These are phyloP conservation scores for Auricularia auricula-judae DNA, from an alignment of 768 basidiomycete species.

Conservation along the genomic window DNA sequence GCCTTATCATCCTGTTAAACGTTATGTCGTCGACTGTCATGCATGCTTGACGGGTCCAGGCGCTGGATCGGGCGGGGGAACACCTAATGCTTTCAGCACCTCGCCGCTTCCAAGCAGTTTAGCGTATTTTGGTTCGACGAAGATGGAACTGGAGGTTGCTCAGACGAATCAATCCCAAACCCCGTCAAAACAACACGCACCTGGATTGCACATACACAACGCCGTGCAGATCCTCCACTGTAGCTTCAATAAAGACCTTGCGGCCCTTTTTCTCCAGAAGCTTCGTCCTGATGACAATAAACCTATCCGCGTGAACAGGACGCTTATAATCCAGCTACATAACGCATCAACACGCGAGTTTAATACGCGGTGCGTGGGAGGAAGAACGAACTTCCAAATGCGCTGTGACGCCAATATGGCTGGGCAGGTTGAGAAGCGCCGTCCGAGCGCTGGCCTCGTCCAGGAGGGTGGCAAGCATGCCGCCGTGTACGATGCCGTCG, in stretches of 20 bases:
- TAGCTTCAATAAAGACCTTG: slow-evolving; percentile 60
- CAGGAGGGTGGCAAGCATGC: slow-evolving; percentile 77
- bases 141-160: slow-evolving; percentile 44
- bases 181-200: slow-evolving; percentile 31
- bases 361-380: too few relatives aligned
- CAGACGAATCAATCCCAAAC: not conserved
- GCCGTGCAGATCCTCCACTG: slow-evolving; percentile 73
- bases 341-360: too few relatives aligned
- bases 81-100: slow-evolving; percentile 57
- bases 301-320: slow-evolving; percentile 89
- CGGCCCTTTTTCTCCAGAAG: slow-evolving; percentile 63
- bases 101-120: slow-evolving; percentile 53
- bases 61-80: slow-evolving; percentile 21
- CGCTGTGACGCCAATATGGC: slow-evolving; percentile 88
- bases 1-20: too few relatives aligned
- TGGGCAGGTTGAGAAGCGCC: slow-evolving; percentile 76
- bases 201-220: slow-evolving; percentile 70
- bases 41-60: not conserved
- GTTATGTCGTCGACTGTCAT: not conserved
- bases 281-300: slow-evolving; percentile 67
- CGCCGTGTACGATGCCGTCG: slow-evolving; percentile 92
- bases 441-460: slow-evolving; percentile 77
- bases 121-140: slow-evolving; percentile 85
- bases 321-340: slow-evolving; percentile 62
- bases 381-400: slow-evolving; percentile 32